Base-by-base conservation (phyloP, 2,329 filamentous ascomycete genomes). In the Penicillium polonicum region DNA sequence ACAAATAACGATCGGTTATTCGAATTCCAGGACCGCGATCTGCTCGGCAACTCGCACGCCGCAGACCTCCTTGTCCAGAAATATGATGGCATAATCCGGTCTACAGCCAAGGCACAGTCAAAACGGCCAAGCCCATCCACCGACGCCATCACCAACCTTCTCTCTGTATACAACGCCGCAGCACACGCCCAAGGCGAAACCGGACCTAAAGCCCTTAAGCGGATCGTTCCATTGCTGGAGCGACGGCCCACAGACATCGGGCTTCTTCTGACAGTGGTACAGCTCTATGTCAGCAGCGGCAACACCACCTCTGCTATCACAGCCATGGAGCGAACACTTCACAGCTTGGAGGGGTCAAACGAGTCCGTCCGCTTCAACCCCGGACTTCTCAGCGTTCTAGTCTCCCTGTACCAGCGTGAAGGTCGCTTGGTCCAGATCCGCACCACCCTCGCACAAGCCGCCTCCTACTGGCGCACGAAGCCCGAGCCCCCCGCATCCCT, bases 241-340 rank as follows among this genome's bases (percentile, higher is more conserved):
- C 88, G 86, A 69, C 82, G 90, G 31, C 90, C 92, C 0, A 85
- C 85, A 59, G 91, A 97, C 70, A 79, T 96, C 23, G 93, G 92
- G 1, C 80, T 97, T 3, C 78, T 90, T 25, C 79, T 97, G 39
- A 92, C 90, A 10, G 83, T 91, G 55, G 82, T 93, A 10, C 92
- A 97, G 72, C 83, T 96, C 44, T 92, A 95, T 70, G 80, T 94
- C 17, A 80, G 86, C 50, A 84, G 82, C 41, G 85, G 87, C 46
- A 91, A 93, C 70, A 82, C 85, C 29, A 87, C 84, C 31, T 86
- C 88, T 4, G 93, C 93, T 5, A 84, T 92, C 36, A 79, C 82
- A n/a, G 80, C 91, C 6, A 79, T 97, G 2, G 89, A 96, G 70
- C 79, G 83, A 1, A 92, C 94, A 70, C 83, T 96, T 55, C 83